Conservation (phyloP, 768 basidiomycete species). For the Pholiota molesta region DNA sequence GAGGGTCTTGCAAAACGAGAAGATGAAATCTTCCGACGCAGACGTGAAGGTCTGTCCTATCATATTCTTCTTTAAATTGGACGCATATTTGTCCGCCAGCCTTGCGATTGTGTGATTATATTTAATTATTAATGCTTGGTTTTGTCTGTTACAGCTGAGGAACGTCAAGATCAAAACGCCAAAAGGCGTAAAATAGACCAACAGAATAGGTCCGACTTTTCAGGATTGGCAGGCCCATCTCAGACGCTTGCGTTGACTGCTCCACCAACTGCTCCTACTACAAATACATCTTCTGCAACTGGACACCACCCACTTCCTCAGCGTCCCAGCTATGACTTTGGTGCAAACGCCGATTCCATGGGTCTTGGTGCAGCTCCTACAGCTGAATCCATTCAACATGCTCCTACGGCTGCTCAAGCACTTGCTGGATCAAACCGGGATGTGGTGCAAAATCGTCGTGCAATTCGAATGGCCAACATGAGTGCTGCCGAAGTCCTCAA, state of each 20-base stretch:
- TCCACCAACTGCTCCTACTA: slow-evolving; percentile 42
- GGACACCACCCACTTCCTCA: slow-evolving; percentile 61
- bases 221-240: slow-evolving; percentile 44
- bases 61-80: slow-evolving; percentile 14
- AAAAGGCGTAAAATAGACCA: slow-evolving; percentile 81
- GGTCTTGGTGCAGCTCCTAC: slow-evolving; percentile 71
- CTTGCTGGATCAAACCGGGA: slow-evolving; percentile 88
- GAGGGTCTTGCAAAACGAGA: slow-evolving; percentile 93
- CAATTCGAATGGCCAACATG: slow-evolving; percentile 95
- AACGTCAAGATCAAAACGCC: slow-evolving; percentile 88
- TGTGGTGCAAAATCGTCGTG: slow-evolving; percentile 86
- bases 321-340: slow-evolving; percentile 68
- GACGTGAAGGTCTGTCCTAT: slow-evolving; percentile 82
- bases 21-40: slow-evolving; percentile 91
- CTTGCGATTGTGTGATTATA: slow-evolving; percentile 21
- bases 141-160: slow-evolving; percentile 70
- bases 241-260: slow-evolving; percentile 50
- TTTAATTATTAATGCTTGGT: slow-evolving; percentile 29
- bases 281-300: slow-evolving; percentile 30
- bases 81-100: slow-evolving; percentile 15
- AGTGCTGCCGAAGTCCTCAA: slow-evolving; percentile 93
- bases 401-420: slow-evolving; percentile 67
- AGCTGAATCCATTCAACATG: slow-evolving; percentile 56
- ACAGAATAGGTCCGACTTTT: slow-evolving; percentile 43
- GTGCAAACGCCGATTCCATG: slow-evolving; percentile 76